phyloP scores from a whole-genome alignment of 768 basidiomycete genomes.

The Royoungia palumana region DNA sequence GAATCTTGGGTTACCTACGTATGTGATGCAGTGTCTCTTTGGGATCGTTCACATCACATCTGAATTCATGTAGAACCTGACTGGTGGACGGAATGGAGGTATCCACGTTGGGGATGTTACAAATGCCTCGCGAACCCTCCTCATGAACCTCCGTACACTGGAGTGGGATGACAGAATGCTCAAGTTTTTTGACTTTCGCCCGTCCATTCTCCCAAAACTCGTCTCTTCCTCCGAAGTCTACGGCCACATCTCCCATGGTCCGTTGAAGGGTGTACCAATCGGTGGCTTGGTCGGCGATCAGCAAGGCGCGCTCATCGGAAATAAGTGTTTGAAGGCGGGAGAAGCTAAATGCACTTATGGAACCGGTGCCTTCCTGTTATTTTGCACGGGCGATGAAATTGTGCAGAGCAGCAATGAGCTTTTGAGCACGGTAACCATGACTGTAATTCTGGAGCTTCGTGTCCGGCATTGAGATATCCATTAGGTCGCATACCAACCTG shows the following conservation, averaged over 20 bases:
- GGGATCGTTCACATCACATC: not conserved
- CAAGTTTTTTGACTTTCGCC: slow-evolving; percentile 80
- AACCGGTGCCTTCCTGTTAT: slow-evolving; percentile 93
- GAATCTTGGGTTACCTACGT: slow-evolving; percentile 97
- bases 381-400: slow-evolving; percentile 87
- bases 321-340: slow-evolving; percentile 88
- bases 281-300: slow-evolving; percentile 97
- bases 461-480: slow-evolving; percentile 4
- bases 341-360: slow-evolving; percentile 99
- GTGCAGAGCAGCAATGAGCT: slow-evolving; percentile 85
- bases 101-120: slow-evolving; percentile 90
- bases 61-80: slow-evolving; percentile 60
- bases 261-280: slow-evolving; percentile 74
- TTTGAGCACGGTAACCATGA: slow-evolving; percentile 68
- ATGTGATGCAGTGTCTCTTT: slow-evolving; percentile 17
- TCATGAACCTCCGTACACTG: slow-evolving; percentile 79
- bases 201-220: slow-evolving; percentile 77
- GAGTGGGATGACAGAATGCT: slow-evolving; percentile 82
- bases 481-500: slow-evolving; percentile 88
- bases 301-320: slow-evolving; percentile 93
- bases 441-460: not conserved
- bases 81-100: slow-evolving; percentile 67
- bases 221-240: slow-evolving; percentile 93
- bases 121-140: slow-evolving; percentile 94
- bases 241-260: slow-evolving; percentile 66